These are phyloP conservation scores for Russula earlei DNA, from an alignment of 768 basidiomycete genomes.

Conservation along the genomic window DNA sequence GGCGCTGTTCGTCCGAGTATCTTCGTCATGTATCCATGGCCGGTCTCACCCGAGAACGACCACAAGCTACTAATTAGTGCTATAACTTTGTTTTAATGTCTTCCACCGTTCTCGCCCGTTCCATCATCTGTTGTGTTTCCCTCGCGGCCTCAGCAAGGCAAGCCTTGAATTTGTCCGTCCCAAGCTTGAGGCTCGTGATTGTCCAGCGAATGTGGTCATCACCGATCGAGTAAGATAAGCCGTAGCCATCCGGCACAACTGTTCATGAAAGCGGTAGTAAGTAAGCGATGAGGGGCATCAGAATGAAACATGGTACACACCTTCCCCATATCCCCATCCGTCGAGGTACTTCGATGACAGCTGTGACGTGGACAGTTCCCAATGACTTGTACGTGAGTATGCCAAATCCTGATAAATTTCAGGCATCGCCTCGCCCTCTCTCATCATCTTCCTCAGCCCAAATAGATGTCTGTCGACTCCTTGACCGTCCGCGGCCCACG, in stretches of 20 bases:
- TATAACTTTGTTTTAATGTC: slow-evolving; percentile 1
- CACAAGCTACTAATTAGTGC: background rate
- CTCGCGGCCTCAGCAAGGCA: slow-evolving; percentile 75
- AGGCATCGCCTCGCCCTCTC: slow-evolving; percentile 63
- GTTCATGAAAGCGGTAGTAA: background rate
- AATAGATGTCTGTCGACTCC: slow-evolving; percentile 96
- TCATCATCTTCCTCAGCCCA: slow-evolving; percentile 77
- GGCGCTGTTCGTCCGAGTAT: too few relatives aligned
- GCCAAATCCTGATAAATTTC: slow-evolving; percentile 67
- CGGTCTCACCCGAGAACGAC: too few relatives aligned
- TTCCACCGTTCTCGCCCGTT: slow-evolving; percentile 34
- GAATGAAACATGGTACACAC: slow-evolving; percentile 32
- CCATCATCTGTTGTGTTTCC: slow-evolving; percentile 69
- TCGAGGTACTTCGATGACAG: slow-evolving; percentile 73
- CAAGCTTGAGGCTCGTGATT: slow-evolving; percentile 62
- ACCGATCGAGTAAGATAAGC: slow-evolving; percentile 84
- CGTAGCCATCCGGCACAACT: slow-evolving; percentile 91
- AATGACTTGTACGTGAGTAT: slow-evolving; percentile 64
- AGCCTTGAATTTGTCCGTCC: slow-evolving; percentile 48
- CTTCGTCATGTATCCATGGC: too few relatives aligned
- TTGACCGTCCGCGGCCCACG: slow-evolving; percentile 88
- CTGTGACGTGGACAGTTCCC: slow-evolving; percentile 91
- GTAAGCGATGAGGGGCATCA: background rate
- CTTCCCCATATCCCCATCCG: slow-evolving; percentile 97
- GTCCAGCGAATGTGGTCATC: slow-evolving; percentile 84